Base-by-base conservation (phyloP, 2,329 filamentous ascomycete species). In the Cladophialophora bantiana region DNA sequence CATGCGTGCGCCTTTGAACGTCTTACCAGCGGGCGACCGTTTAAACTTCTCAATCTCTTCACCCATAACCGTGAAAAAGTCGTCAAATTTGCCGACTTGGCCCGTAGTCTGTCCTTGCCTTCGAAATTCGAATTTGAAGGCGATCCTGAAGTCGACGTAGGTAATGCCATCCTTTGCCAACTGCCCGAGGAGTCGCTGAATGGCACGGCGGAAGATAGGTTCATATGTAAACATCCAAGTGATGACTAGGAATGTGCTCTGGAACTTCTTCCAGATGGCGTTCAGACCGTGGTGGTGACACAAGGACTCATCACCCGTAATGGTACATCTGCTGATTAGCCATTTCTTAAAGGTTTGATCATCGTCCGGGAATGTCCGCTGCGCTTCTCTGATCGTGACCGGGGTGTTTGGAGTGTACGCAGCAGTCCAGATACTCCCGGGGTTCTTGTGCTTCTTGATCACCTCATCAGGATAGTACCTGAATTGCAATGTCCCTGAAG, bases 1-100 rank as follows among this genome's bases (percentile, higher is more conserved):
- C 74, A 91, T 86, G n/a, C 90, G 92, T 12, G 91, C 83, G 12
- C 93, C 94, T 90, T 93, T 96, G 79, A 98, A 97, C 0, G 83
- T 83, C 67, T 88, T 83, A 2, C 92, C 92, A 71, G 90, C 86
- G 35, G 89, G 84, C 0, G 89, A 89, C 1, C 83, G 81, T 75
- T 92, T 90, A 82, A 97, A 98, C 1, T 83, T 84, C 26, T 88
- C 83, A 18, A 97, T 83, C 73, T 96, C 94, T 68, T 97, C 92
- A 54, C 89, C 86, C 61, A 96, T 84, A 4, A 90, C 87, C 18
- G 84, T 81, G 71, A 95, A 90, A 82, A 94, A 88, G 73, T 89
- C 85, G 56, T 84, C 81, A 78, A 88, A 91, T 75, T 90, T 88
- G 20, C 62, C 67, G 2, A 62, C 58, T 20, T 69, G 57, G 7